Base-by-base conservation (phyloP, 306 rosid genomes). In the Medicago arabica region DNA sequence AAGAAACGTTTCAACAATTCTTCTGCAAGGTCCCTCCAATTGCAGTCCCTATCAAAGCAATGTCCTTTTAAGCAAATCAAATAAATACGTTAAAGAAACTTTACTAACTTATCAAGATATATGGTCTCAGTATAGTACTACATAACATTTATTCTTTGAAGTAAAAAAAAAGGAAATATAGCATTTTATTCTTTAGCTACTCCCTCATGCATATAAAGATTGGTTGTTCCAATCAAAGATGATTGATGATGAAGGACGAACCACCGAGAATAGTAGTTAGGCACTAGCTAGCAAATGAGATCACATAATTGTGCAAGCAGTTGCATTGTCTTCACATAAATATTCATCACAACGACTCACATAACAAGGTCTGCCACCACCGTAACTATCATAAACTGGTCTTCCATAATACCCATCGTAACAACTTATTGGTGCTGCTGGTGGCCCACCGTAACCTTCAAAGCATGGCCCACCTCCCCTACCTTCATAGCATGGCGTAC, bases 281-380 rank as follows among this genome's bases (percentile, higher is more conserved):
- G 9, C 38, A 58, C 1, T 58, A 58, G 62, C 8, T 59, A 15
- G 61, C 7, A 1, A 51, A 11, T 58, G 36, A 58, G 38, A 4
- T 86, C 85, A 92, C 97, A 92, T 89, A 18, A 88, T 75, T 5
- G 68, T 44, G 83, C 97, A 87, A 18, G 58, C 88, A 2, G 69
- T 1, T 6, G 89, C 21, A 63, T 82, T 86, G 7, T 86, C 90
- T 80, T 92, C 92, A 43, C 76, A 80, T 28, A 82, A 72, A 70
- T 81, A 85, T 11, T 79, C 72, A 75, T 86, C 86, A 25, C 87
- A 80, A 21, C 78, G 88, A 71, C 87, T 83, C 7, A 41, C 82
- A 8, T 77, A 76, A 57, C 76, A 76, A 4, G 79, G 66, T 17
- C 87, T 75, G 59, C 84, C 78, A 2, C 84, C 88, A 18, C 92